A percentile compares a stretch with the other conserved stretches of the same genome.
Conservation (phyloP, 352 stramenopile species). For the Phytophthora podocarpi region DNA sequence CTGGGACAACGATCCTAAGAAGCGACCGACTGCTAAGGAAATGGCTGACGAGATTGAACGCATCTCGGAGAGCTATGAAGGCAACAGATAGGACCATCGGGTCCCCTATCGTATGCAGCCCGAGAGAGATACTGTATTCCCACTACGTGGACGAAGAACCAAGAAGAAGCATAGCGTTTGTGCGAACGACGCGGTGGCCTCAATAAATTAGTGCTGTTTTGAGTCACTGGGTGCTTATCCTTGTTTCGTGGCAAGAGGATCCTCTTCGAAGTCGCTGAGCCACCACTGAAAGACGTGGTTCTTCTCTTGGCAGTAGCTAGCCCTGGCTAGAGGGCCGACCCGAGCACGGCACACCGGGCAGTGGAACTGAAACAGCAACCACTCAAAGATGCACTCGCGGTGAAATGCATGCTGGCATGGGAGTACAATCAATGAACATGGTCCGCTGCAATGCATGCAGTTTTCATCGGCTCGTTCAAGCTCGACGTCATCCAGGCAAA, state of each 20-base stretch:
- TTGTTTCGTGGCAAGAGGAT: conserved; percentile 6
- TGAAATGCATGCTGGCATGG: conserved; percentile 73
- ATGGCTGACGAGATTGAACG: conserved; percentile 55
- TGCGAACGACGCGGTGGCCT: background rate
- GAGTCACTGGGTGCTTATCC: background rate
- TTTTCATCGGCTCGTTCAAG: conserved; percentile 6
- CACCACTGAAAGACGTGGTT: conserved; percentile 26
- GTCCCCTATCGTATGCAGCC: background rate
- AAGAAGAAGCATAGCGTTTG: background rate
- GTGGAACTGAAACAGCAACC: conserved; percentile 71
- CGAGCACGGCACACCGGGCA: conserved; percentile 64
- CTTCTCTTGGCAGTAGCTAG: conserved; percentile 27
- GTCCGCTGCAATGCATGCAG: background rate
- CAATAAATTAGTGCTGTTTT: conserved; percentile 20
- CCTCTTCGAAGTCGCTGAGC: conserved; percentile 21
- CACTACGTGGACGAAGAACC: background rate
- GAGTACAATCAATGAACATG: conserved; percentile 36
- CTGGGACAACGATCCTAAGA: conserved; percentile 55
- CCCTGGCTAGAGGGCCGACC: conserved; percentile 50
- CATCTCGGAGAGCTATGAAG: conserved; percentile 49
- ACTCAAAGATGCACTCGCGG: conserved; percentile 76
- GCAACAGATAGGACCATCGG: conserved; percentile 7
- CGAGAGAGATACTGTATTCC: no score
- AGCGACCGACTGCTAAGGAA: conserved; percentile 54
- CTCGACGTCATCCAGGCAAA: conserved; percentile 53